Percentiles rank a stretch among this genome's conserved stretches.
These are phyloP conservation scores for Suaeda aralocaspica DNA, from an alignment of 148 eudicot species.

Conservation along the genomic window DNA sequence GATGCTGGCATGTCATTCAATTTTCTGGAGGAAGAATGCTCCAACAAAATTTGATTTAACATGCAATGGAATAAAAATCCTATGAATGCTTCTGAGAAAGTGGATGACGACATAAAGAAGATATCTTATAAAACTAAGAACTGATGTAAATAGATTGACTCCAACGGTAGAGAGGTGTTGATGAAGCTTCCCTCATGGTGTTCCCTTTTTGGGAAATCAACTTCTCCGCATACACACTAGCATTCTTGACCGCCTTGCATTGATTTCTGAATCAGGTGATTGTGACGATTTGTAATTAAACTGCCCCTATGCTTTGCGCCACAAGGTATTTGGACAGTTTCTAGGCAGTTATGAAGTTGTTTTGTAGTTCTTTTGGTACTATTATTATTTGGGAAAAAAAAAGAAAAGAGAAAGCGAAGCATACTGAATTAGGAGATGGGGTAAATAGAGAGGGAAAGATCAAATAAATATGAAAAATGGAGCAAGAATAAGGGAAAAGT, in stretches of 20 bases:
- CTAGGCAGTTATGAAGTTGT: too few species aligned
- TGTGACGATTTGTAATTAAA: too few species aligned
- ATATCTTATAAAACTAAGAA: slow-evolving; percentile 58
- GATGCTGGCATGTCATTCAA: slow-evolving; percentile 83
- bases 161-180: slow-evolving; percentile 51
- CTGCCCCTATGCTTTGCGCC: too few species aligned
- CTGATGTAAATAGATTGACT: slow-evolving; percentile 70
- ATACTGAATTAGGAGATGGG: too few species aligned
- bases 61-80: slow-evolving; percentile 47
- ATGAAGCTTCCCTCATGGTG: slow-evolving; percentile 91
- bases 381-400: too few species aligned
- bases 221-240: slow-evolving; percentile 70
- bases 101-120: slow-evolving; percentile 11
- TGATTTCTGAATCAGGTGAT: slow-evolving; percentile 24
- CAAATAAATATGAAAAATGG: too few species aligned
- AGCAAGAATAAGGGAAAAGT: too few species aligned
- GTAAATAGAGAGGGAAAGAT: too few species aligned
- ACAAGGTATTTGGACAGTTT: too few species aligned
- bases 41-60: slow-evolving; percentile 66
- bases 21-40: slow-evolving; percentile 81
- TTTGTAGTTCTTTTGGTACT: too few species aligned
- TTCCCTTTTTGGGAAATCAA: slow-evolving; percentile 82
- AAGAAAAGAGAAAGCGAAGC: too few species aligned
- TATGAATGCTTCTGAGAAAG: slow-evolving; percentile 20
- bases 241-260: slow-evolving; percentile 65